A percentile compares a stretch with the other conserved stretches of the same genome.
phyloP scores from a whole-genome alignment of 2,329 filamentous ascomycete genomes.

The Scortechinia acanthostroma region DNA sequence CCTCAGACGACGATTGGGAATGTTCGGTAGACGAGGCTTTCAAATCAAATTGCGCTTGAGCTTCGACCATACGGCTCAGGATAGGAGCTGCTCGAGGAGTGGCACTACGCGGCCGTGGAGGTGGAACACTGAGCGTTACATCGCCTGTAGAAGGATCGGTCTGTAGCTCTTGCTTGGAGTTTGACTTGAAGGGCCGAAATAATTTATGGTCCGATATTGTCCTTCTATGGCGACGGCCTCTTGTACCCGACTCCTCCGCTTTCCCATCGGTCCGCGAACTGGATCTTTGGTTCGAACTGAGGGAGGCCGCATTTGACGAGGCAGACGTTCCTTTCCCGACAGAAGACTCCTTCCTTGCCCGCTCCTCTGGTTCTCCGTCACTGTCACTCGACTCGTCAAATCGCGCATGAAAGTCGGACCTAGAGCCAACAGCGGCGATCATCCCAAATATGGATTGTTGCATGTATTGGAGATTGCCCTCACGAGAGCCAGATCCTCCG shows the following conservation, averaged over 20 bases:
- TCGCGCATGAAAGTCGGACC: background rate
- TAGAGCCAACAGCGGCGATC: background rate
- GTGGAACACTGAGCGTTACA: background rate
- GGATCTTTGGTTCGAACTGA: background rate
- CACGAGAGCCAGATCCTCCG: background rate
- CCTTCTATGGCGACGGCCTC: background rate
- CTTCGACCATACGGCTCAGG: background rate
- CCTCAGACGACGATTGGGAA: slow-evolving; percentile 17
- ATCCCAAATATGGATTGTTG: background rate
- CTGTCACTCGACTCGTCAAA: slow-evolving; percentile 2
- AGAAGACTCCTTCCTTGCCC: background rate
- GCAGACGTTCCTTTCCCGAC: too few relatives aligned
- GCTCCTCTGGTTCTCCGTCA: background rate
- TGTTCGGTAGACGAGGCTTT: slow-evolving; percentile 26
- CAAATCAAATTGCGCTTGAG: background rate
- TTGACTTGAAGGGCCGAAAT: background rate
- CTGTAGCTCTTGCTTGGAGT: background rate
- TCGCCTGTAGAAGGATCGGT: too few relatives aligned
- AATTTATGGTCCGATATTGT: background rate
- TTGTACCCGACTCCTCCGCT: background rate
- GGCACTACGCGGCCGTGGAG: background rate
- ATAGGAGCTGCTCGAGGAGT: background rate
- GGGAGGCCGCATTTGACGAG: background rate
- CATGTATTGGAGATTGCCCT: background rate
- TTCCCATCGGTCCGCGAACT: background rate